phyloP scores from a whole-genome alignment of 2,329 filamentous ascomycete genomes.

The Samsoniella hepiali region DNA sequence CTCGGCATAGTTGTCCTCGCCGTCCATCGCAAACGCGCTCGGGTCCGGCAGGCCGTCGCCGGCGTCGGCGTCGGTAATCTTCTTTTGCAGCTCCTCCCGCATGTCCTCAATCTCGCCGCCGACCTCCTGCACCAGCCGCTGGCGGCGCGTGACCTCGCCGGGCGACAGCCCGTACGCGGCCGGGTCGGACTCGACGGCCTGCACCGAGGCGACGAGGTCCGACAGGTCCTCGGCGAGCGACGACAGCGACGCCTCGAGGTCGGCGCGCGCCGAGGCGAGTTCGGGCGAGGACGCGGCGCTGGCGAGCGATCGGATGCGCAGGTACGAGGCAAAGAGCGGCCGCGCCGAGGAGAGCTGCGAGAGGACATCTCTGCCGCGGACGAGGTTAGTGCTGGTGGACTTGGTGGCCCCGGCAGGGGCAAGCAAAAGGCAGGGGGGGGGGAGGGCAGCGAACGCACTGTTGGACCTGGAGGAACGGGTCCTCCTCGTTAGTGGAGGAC shows the following conservation, averaged over 20 bases:
- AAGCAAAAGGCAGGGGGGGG: background rate
- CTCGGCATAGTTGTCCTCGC: conserved; percentile 57
- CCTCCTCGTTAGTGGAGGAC: conserved; percentile 64
- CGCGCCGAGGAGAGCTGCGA: conserved; percentile 75
- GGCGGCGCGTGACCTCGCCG: conserved; percentile 75
- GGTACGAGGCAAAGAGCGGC: conserved; percentile 88
- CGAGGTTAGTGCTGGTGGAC: conserved; percentile 10
- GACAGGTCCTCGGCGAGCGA: conserved; percentile 78
- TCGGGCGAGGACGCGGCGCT: conserved; percentile 73
- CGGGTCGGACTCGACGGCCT: conserved; percentile 82
- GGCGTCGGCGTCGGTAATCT: conserved; percentile 38
- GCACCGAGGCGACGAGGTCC: conserved; percentile 83
- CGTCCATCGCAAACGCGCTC: conserved; percentile 53
- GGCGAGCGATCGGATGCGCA: conserved; percentile 87
- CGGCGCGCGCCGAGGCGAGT: conserved; percentile 71
- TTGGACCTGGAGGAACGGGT: conserved; percentile 70
- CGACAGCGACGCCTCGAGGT: conserved; percentile 63
- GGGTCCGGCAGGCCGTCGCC: conserved; percentile 47
- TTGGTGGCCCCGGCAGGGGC: background rate
- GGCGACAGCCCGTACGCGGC: conserved; percentile 81
- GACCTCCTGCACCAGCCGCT: conserved; percentile 84
- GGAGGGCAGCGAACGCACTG: conserved; percentile 45
- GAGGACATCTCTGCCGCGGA: conserved; percentile 71
- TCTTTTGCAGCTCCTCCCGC: conserved; percentile 72
- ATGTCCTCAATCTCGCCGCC: conserved; percentile 85